Evolutionary conservation across 2,329 filamentous ascomycete genomes (phyloP), one percentile per base, ranked within the genome.

Genomic region (Alternaria arbusti): DNA sequence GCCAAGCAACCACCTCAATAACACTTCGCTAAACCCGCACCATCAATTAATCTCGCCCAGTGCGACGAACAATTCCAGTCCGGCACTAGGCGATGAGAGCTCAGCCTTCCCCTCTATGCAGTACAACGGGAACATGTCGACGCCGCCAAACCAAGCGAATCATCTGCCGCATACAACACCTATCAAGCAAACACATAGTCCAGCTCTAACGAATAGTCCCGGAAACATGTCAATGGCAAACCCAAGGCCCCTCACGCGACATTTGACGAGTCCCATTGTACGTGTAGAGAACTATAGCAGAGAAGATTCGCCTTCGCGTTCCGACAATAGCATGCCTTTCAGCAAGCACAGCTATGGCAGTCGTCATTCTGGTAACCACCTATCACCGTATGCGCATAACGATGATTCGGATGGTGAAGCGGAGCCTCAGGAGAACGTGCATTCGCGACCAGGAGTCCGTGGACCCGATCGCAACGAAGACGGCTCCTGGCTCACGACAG

Each of bases 401-500:
- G 76, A 77, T 3, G 75, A 71, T 4, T 79, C 75, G 9, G 73
- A 77, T 23, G 77, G 79, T 54, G 69, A 69, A 28, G 78, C 77
- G 9, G 74, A 75, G 9, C 57, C 68, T 15, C 70, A 67, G 12
- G 66, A 70, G 49, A 68, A 66, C 57, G 63, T 64, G 11, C 68
- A 57, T 52, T 54, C 70, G 32, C 68, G 67, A 46, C 66, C 67
- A 25, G 61, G 70, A 1, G 82, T 86, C 8, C 66, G 64, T 51
- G 67, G 64, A 51, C 68, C 68, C 22, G 66, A 78, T 55, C 81
- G 83, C 45, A 78, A 80, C 9, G 77, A 80, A 8, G 80, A 86
- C 70, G 84, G 84, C 5, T 82, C 82, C 1, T 86, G 84, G 84
- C 65, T 81, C 17, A 75, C 72, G 4, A 75, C 80, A 55, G 59